phyloP scores from a whole-genome alignment of 2,329 filamentous ascomycete genomes.

The Epichloe coenophiala region DNA sequence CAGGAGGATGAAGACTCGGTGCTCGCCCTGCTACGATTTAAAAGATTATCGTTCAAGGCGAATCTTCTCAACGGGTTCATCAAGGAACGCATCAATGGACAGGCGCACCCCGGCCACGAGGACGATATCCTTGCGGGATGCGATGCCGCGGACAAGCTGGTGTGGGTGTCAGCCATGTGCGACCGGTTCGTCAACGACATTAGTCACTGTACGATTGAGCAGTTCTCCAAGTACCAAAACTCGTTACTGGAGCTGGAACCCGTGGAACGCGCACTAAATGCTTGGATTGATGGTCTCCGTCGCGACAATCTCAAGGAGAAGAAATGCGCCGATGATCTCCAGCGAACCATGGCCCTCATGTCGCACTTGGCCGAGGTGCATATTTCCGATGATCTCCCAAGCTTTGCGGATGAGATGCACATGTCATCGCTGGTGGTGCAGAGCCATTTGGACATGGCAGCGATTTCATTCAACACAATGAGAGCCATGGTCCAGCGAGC shows the following conservation, averaged over 20 bases:
- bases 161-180: conserved; percentile 72
- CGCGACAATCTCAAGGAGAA: conserved; percentile 77
- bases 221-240: conserved; percentile 67
- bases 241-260: conserved; percentile 81
- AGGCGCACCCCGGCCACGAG: conserved; percentile 52
- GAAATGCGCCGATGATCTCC: conserved; percentile 67
- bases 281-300: conserved; percentile 73
- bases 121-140: conserved; percentile 71
- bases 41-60: conserved; percentile 78
- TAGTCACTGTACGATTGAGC: conserved; percentile 59
- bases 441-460: conserved; percentile 67
- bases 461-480: conserved; percentile 49
- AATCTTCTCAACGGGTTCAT: conserved; percentile 64
- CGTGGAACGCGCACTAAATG: conserved; percentile 77
- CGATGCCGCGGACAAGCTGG: conserved; percentile 72
- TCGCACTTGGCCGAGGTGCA: conserved; percentile 75
- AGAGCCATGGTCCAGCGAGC: conserved; percentile 55
- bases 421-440: conserved; percentile 68
- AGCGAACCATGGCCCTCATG: conserved; percentile 74
- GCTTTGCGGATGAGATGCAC: conserved; percentile 65
- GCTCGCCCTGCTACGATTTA: conserved; percentile 78
- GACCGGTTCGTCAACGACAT: conserved; percentile 74
- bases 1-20: conserved; percentile 72
- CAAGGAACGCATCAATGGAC: conserved; percentile 60
- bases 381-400: conserved; percentile 54